Percentiles rank a stretch among this genome's conserved stretches.
Conservation (phyloP, 306 rosid genomes). For the Castanospermum australe region DNA sequence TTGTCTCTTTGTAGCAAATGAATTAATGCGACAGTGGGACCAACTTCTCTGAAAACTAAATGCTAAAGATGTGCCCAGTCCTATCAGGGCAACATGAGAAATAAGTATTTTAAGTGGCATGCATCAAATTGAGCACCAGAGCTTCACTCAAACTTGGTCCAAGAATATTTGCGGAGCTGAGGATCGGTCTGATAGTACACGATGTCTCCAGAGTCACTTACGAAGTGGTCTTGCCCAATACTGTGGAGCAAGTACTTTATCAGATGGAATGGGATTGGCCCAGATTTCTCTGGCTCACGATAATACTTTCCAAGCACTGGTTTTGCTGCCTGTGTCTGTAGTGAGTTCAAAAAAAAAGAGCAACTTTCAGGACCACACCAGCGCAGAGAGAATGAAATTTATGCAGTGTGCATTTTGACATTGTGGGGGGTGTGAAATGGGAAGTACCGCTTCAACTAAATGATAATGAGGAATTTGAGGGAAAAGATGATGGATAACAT, state of each 20-base stretch:
- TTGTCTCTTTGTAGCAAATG: neutral
- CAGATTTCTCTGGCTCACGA: slow-evolving; percentile 84
- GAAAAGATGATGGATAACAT: slow-evolving; percentile 95
- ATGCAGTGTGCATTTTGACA: neutral
- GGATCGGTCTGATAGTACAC: slow-evolving; percentile 76
- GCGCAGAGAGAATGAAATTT: neutral
- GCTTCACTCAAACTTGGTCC: slow-evolving; percentile 40
- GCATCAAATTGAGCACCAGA: slow-evolving; percentile 4
- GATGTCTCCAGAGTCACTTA: slow-evolving; percentile 69
- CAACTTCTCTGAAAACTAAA: neutral
- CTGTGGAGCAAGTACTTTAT: slow-evolving; percentile 60
- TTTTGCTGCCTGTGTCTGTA: slow-evolving; percentile 79
- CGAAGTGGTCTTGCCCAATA: slow-evolving; percentile 75
- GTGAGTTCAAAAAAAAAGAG: neutral
- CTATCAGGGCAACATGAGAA: neutral
- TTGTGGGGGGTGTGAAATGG: neutral
- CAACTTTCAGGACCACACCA: neutral
- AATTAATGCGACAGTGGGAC: neutral
- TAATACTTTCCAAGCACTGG: slow-evolving; percentile 81
- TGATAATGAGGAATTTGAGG: slow-evolving; percentile 99
- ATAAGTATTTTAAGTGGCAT: neutral
- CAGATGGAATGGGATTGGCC: slow-evolving; percentile 74
- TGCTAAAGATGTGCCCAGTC: too few relatives aligned
- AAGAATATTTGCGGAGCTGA: slow-evolving; percentile 31
- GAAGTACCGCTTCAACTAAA: slow-evolving; percentile 76